Evolutionary conservation across 306 rosid genomes (phyloP).

Genomic region (Prunus dulcis): DNA sequence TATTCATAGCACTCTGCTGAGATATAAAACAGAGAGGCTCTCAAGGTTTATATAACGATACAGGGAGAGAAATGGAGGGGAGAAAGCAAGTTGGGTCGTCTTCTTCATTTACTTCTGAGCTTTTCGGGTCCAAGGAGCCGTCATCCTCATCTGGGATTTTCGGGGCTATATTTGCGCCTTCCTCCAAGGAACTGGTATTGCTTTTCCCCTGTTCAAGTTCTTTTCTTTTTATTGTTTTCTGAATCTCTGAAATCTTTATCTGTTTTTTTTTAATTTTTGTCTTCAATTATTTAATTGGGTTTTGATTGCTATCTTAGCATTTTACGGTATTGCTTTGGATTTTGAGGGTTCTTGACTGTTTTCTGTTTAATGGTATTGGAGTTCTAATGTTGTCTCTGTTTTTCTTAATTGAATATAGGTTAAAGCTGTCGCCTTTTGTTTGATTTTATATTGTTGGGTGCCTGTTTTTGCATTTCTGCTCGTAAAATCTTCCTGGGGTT

Average conservation of each 20-base stretch:
- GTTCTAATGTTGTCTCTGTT: not conserved
- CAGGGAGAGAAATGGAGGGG: conserved; percentile 53
- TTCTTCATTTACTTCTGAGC: conserved; percentile 66
- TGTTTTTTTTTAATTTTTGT: not conserved
- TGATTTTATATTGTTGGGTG: not conserved
- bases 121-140: conserved; percentile 56
- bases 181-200: conserved; percentile 48
- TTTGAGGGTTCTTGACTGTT: not conserved
- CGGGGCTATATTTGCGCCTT: conserved; percentile 49
- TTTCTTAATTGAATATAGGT: not conserved
- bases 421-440: not conserved
- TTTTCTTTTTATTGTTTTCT: not conserved
- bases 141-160: conserved; percentile 59
- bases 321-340: not conserved
- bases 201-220: not conserved
- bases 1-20: not conserved
- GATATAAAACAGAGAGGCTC: not conserved
- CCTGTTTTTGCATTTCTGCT: not conserved
- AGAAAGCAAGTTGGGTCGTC: conserved; percentile 41
- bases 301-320: not conserved
- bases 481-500: conserved; percentile 1
- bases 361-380: conserved; percentile 2
- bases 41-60: not conserved
- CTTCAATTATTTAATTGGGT: conserved; percentile 15
- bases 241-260: not conserved